Evolutionary conservation across 805 yeast species (phyloP).

Genomic region (Cyberlindnera saturnus): DNA sequence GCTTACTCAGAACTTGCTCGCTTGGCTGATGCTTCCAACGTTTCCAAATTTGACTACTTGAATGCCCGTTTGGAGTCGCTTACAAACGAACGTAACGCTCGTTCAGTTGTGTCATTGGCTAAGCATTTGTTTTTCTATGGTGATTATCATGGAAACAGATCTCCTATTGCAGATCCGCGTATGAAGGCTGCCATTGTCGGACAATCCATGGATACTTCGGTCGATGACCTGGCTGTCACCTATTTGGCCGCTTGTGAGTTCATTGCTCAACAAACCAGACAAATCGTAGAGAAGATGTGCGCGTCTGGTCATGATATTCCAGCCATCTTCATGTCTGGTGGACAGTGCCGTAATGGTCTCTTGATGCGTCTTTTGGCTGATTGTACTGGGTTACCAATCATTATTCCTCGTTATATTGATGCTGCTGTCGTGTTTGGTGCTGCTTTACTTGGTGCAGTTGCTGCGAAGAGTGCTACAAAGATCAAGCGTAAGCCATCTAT

Average conservation of each 20-base stretch:
- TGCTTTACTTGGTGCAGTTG: slow-evolving; percentile 91
- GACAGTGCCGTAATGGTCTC: slow-evolving; percentile 90
- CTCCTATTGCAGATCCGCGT: slow-evolving; percentile 93
- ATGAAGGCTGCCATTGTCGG: slow-evolving; percentile 94
- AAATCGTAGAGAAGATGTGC: slow-evolving; percentile 83
- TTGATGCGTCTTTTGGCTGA: slow-evolving; percentile 88
- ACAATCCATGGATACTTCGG: slow-evolving; percentile 81
- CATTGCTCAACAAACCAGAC: slow-evolving; percentile 95
- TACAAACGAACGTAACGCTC: slow-evolving; percentile 46
- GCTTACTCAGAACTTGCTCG: slow-evolving; percentile 69
- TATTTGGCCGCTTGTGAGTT: slow-evolving; percentile 95
- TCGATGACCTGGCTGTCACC: slow-evolving; percentile 78
- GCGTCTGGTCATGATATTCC: slow-evolving; percentile 70
- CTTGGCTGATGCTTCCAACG: slow-evolving; percentile 59
- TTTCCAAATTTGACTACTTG: slow-evolving; percentile 76
- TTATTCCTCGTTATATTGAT: slow-evolving; percentile 91
- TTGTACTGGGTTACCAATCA: slow-evolving; percentile 85
- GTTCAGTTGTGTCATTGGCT: slow-evolving; percentile 77
- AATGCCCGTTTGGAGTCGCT: slow-evolving; percentile 69
- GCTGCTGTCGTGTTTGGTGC: slow-evolving; percentile 97
- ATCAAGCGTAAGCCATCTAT: slow-evolving; percentile 19
- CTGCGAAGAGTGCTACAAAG: slow-evolving; percentile 59
- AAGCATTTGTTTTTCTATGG: slow-evolving; percentile 89
- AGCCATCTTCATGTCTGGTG: slow-evolving; percentile 87
- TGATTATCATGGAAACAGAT: slow-evolving; percentile 93